Base-by-base conservation (phyloP, 345 rosid genomes). In the Iberis pinnata region DNA sequence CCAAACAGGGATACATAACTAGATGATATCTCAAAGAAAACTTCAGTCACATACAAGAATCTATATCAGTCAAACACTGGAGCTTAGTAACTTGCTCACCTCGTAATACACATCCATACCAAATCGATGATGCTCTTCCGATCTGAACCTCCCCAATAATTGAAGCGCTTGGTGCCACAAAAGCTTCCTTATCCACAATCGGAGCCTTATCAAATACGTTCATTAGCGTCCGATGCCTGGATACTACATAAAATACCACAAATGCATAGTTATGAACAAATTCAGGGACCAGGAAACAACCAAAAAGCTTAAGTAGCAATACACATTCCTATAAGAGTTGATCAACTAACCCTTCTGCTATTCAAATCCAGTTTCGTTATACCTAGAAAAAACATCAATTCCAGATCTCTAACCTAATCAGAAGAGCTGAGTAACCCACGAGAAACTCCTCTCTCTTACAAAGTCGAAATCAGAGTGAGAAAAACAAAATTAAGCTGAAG, bases 71-170 rank as follows among this genome's bases (percentile, higher is more conserved):
- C 19, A 43, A 50, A 47, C 37, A 29, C 7, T 19, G 37, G 56
- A 52, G 58, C 20, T 24, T 41, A 58, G 16, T 14, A 17, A 13
- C 48, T 52, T 16, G 24, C 68, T 70, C 81, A 90, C 98, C 98
- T 77, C 96, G 84, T 55, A 87, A 65, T 50, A 90, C 98, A 55
- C 88, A 90, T 46, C 98, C 95, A 73, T 87, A 90, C 98, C 96
- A 90, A 53, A 90, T 67, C 18, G 95, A 90, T 8, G 98, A 76
- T 53, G 78, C 92, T 53, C 79, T 74, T 49, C 96, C 96, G 24
- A 86, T 80, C 66, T 63, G 88, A 49, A 86, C 94, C 63, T 92
- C 78, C 9, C 98, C 95, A 35, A 83, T 80, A 64, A 92, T 19
- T 22, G 96, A 92, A 27, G 98, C 96, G 44, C 96, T 78, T 5